These are phyloP conservation scores for Knufia fluminis DNA, from an alignment of 2,329 filamentous ascomycete species.

Conservation along the genomic window DNA sequence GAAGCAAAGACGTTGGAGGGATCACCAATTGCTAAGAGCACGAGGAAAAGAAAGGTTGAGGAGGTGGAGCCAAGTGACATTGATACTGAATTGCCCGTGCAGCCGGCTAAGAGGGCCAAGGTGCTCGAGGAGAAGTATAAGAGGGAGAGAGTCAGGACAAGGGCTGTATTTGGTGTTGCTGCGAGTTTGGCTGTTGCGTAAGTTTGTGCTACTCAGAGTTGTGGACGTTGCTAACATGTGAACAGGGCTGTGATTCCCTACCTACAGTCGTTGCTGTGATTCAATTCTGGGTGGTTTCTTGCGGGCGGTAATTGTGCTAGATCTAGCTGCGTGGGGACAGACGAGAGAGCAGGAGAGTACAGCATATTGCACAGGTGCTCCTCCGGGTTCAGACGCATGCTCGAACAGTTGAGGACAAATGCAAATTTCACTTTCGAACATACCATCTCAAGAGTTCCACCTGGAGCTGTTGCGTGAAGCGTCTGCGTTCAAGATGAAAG, in stretches of 20 bases:
- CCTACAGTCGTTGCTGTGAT: slow-evolving; percentile 23
- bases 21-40: slow-evolving; percentile 26
- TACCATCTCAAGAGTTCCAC: too few species aligned
- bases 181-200: slow-evolving; percentile 87
- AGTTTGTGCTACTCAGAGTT: slow-evolving; percentile 36
- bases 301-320: too few species aligned
- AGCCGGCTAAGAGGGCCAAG: slow-evolving; percentile 61
- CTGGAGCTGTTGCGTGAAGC: too few species aligned
- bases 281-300: not conserved
- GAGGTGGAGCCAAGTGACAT: slow-evolving; percentile 35
- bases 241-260: slow-evolving; percentile 39
- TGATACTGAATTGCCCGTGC: slow-evolving; percentile 29
- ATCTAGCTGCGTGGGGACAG: too few species aligned
- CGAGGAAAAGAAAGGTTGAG: slow-evolving; percentile 62
- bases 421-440: too few species aligned
- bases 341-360: too few species aligned
- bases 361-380: too few species aligned
- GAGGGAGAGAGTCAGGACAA: slow-evolving; percentile 76
- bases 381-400: too few species aligned
- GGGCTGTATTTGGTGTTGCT: slow-evolving; percentile 75
- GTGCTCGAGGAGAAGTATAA: slow-evolving; percentile 64
- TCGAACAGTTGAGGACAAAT: too few species aligned
- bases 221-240: slow-evolving; percentile 15
- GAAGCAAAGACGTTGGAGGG: slow-evolving; percentile 47
- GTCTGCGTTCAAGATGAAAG: too few species aligned